These are phyloP conservation scores for Fusarium compactum DNA, from an alignment of 2,329 filamentous ascomycete species.

Conservation along the genomic window DNA sequence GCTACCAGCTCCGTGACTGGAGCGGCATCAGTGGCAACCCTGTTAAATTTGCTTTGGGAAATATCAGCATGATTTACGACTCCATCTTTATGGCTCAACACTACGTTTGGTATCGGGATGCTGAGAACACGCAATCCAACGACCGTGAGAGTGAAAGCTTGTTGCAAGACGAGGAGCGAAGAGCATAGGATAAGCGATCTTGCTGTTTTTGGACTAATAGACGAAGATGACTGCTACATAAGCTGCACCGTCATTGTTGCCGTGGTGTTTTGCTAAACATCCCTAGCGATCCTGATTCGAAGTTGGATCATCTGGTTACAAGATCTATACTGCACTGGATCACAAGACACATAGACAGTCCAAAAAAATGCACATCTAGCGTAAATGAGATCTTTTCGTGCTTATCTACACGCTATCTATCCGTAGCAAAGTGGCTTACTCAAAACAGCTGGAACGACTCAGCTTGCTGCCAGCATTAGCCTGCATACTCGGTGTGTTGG, in stretches of 20 bases:
- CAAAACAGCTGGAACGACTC: neutral
- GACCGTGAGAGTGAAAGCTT: constrained; percentile 44
- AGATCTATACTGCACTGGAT: constrained; percentile 10
- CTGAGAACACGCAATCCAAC: constrained; percentile 20
- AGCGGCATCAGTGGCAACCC: constrained; percentile 91
- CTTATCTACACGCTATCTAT: neutral
- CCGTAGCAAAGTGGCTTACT: neutral
- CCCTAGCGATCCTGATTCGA: constrained; percentile 8
- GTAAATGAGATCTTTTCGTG: neutral
- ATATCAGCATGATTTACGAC: constrained; percentile 89
- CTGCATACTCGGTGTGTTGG: neutral
- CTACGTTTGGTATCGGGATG: constrained; percentile 76
- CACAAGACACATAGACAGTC: constrained; percentile 1
- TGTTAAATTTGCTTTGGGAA: constrained; percentile 87
- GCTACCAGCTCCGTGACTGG: constrained; percentile 87
- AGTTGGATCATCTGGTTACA: constrained; percentile 8
- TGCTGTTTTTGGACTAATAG: neutral
- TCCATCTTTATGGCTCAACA: constrained; percentile 89
- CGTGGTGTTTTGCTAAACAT: neutral
- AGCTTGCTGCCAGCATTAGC: constrained; percentile 8
- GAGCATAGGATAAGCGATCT: constrained; percentile 24
- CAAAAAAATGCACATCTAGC: neutral
- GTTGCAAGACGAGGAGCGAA: constrained; percentile 49
- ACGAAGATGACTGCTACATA: neutral
- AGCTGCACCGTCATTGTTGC: neutral